Conservation (phyloP, 2,329 filamentous ascomycete species). For the Phyllachora maydis region DNA sequence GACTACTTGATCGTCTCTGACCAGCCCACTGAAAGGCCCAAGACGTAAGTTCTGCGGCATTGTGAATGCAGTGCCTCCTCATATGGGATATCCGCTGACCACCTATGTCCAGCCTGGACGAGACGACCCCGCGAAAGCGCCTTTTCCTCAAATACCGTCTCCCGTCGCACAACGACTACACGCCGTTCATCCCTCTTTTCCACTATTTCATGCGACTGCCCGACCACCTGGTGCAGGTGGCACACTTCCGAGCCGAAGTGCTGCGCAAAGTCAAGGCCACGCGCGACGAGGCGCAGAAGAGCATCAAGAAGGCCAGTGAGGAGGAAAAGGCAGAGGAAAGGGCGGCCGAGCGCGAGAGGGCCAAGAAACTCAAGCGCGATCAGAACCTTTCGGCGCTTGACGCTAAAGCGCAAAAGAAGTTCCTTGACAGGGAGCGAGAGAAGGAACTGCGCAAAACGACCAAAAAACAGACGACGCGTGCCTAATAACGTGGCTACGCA, state of each 20-base stretch:
- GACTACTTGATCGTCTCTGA: constrained; percentile 82
- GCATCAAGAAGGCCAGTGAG: constrained; percentile 62
- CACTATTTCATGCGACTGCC: constrained; percentile 66
- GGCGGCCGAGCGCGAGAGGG: constrained; percentile 46
- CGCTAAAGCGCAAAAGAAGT: constrained; percentile 73
- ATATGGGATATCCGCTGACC: constrained; percentile 20
- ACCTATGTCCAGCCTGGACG: no score
- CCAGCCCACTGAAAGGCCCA: constrained; percentile 72
- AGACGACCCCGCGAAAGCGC: constrained; percentile 71
- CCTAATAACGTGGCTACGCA: constrained; percentile 10
- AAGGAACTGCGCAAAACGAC: constrained; percentile 40
- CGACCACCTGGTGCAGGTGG: constrained; percentile 55
- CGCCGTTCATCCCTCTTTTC: constrained; percentile 53
- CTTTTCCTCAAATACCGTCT: constrained; percentile 60
- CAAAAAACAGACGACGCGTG: constrained; percentile 33
- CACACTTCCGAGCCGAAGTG: constrained; percentile 81
- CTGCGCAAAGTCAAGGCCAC: constrained; percentile 61
- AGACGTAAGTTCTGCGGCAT: constrained; percentile 33
- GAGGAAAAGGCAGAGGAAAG: constrained; percentile 67
- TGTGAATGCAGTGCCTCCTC: not conserved
- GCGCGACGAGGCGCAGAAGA: constrained; percentile 62
- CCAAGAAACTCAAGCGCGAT: constrained; percentile 81
- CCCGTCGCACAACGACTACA: constrained; percentile 41
- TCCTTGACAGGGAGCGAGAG: constrained; percentile 60
- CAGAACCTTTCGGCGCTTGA: constrained; percentile 56